Evolutionary conservation across 352 stramenopile genomes (phyloP), one percentile per base, ranked within the genome.

Genomic region (Phytophthora fragariaefolia): DNA sequence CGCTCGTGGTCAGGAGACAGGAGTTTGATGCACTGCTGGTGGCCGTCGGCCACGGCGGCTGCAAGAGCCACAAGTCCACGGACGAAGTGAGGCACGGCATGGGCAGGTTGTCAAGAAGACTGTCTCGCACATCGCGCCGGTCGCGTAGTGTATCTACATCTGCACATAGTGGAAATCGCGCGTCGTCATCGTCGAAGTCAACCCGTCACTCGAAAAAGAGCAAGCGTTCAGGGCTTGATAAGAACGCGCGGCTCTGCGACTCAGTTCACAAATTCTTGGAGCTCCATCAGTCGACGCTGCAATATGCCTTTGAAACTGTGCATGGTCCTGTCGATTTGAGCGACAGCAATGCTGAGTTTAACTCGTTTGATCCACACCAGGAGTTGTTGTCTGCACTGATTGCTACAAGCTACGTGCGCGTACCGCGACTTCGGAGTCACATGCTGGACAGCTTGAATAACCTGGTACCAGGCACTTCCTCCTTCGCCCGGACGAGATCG

Each of bases 21-120:
- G 80, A 90, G 58, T 80, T 92, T 49, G 84, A 92, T 50, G 68
- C 77, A 3, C 62, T 87, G 27, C 57, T 92, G 43, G 73, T 90
- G 54, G 69, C 80, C 2, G 66, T 80, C 26, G 77, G 72, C 2
- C 73, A 75, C 30, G 80, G 84, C 47, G 80, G 73, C 13, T 92
- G 84, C 61, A 79, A 77, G 36, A 55, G 47, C 2, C 79, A 87
- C 66, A 80, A 86, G 55, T 71, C 73, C 9, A 57, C 62, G 2
- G 58, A 74, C 6, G 62, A 71, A 32, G 22, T 50, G 20, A 71
- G 61, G 27, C 50, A 40, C 20, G 51, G 69, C 34, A 65, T 60
- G 36, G 38, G 52, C 48, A 46, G 58, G n/a, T 32, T 75, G 15
- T 73, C 71, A 15, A 51, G 45, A 53, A 55, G 62, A n/a, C 18